Evolutionary conservation across 1,139 yeast genomes (phyloP).

Genomic region (Pichia sp.): DNA sequence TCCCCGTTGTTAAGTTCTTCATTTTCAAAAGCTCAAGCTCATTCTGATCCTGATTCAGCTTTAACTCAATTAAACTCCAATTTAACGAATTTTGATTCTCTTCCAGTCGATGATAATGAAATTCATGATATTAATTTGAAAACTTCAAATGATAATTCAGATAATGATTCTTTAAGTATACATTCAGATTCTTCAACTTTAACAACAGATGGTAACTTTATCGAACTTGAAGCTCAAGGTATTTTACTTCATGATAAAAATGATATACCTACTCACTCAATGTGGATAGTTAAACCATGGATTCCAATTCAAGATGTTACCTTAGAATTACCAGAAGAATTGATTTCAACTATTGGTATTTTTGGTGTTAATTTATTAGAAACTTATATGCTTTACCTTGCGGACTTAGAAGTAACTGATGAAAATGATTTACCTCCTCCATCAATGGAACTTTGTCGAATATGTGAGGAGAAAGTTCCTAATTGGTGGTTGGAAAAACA

Average conservation of each 20-base stretch:
- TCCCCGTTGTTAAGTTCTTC: background rate
- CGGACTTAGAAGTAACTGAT: constrained; percentile 55
- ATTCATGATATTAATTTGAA: constrained; percentile 11
- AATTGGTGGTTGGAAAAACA: constrained; percentile 97
- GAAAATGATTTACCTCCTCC: constrained; percentile 69
- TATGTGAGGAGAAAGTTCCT: constrained; percentile 87
- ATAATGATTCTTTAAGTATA: constrained; percentile 24
- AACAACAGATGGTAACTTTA: constrained; percentile 45
- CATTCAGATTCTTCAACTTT: constrained; percentile 26
- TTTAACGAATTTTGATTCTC: background rate
- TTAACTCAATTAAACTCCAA: background rate
- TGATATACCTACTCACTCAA: constrained; percentile 68
- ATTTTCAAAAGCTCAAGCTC: background rate
- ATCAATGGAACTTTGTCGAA: constrained; percentile 73
- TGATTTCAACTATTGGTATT: constrained; percentile 63
- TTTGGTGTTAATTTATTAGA: constrained; percentile 85
- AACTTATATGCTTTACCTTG: constrained; percentile 58
- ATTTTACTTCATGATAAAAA: constrained; percentile 71
- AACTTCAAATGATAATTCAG: constrained; percentile 14
- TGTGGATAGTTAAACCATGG: constrained; percentile 90
- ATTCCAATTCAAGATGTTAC: constrained; percentile 52
- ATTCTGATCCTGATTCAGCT: background rate
- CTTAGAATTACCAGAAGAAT: constrained; percentile 57
- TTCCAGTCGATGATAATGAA: constrained; percentile 17
- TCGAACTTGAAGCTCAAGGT: constrained; percentile 91